Evolutionary conservation across 2,329 filamentous ascomycete genomes (phyloP), one percentile per base, ranked within the genome.

Genomic region (Grosmannia clavigera): DNA sequence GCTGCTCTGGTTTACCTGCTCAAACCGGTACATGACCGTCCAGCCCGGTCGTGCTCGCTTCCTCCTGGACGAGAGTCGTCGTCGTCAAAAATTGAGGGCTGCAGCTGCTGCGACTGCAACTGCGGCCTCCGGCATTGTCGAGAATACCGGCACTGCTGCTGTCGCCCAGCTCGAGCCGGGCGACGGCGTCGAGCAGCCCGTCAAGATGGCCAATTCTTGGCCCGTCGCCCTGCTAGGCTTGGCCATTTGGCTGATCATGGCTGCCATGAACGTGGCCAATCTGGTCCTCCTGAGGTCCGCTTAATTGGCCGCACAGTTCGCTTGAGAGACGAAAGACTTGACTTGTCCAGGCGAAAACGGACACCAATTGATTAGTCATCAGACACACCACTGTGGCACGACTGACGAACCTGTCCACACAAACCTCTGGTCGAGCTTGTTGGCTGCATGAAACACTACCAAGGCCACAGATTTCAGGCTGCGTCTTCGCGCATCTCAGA

Each of bases 1-100:
- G 1, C 74, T 95, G 38, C 86, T 95, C 60, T 95, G 88, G 73
- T 95, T 95, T 67, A 95, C 90, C 0, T 89, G 87, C 66, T 79
- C 86, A 52, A 81, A 84, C 65, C 83, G 83, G 68, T 94, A 87
- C 72, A 95, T 95, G 90, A 88, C 83, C 10, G 86, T 89, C 6
- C 70, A 73, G 60, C 72, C 78, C 2, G 77, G 78, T 40, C 69
- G 70, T 29, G 72, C 74, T 7, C 67, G 71, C 12, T 71, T 70
- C 58, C 66, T 68, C 9, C 58, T 68, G 51, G 61, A 62, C 16
- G 27, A 46, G 38, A 40, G 12, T 14, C 14, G 6, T 3, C 38
- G 38, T 16, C 38, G 38, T 3, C 38, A 16, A 9, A 35, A 35
- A 35, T 9, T 9, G 33, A 35, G 33, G 33, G 33, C 33, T 35